Percentiles rank a stretch among this genome's conserved stretches.
These are phyloP conservation scores for Ceratocystis albifundus DNA, from an alignment of 2,329 filamentous ascomycete genomes.

Conservation along the genomic window DNA sequence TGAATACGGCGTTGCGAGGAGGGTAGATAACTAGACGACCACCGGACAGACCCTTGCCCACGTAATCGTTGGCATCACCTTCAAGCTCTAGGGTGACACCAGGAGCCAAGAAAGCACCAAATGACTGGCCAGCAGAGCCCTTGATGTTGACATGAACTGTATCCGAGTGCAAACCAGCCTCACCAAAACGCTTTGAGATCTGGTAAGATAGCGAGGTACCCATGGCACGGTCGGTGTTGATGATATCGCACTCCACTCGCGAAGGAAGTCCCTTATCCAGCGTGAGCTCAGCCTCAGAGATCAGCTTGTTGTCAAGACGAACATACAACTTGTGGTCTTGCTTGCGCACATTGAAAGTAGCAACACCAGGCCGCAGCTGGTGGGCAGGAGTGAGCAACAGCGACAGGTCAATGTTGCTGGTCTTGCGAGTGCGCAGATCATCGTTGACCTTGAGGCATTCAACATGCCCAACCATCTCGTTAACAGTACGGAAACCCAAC, in stretches of 20 bases:
- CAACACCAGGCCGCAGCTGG: constrained; percentile 83
- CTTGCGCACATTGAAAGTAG: constrained; percentile 95
- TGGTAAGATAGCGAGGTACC: constrained; percentile 93
- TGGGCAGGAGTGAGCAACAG: constrained; percentile 92
- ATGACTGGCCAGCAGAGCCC: constrained; percentile 91
- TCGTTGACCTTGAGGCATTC: constrained; percentile 79
- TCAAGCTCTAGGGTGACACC: constrained; percentile 92
- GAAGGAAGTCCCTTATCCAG: constrained; percentile 89
- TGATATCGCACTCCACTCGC: constrained; percentile 86
- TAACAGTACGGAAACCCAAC: constrained; percentile 86
- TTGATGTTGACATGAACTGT: constrained; percentile 95
- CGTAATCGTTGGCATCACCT: constrained; percentile 92
- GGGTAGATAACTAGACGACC: constrained; percentile 90
- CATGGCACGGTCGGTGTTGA: constrained; percentile 91
- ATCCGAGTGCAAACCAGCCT: constrained; percentile 77
- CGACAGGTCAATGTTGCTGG: constrained; percentile 82
- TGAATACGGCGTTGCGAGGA: constrained; percentile 79
- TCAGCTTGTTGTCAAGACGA: constrained; percentile 91
- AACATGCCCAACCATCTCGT: constrained; percentile 93
- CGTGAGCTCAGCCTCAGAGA: constrained; percentile 86
- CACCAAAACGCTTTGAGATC: constrained; percentile 83
- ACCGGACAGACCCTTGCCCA: constrained; percentile 89
- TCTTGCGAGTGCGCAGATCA: constrained; percentile 78
- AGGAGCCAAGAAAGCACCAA: constrained; percentile 84
- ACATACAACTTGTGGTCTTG: constrained; percentile 91